phyloP scores from a whole-genome alignment of 2,329 filamentous ascomycete genomes.

The Aspergillus pseudotamarii region DNA sequence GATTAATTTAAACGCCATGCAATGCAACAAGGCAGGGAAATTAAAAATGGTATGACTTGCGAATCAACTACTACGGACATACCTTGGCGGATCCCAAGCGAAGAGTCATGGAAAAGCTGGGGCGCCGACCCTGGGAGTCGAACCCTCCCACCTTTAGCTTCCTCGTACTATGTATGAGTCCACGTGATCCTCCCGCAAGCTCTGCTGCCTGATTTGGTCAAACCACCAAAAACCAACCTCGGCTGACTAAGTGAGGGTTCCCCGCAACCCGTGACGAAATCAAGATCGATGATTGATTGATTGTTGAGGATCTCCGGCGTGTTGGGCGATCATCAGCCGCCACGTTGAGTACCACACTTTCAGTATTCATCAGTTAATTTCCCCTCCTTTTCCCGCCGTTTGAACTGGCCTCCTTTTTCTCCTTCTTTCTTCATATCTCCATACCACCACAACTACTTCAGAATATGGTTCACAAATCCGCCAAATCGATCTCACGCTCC shows the following conservation, averaged over 20 bases:
- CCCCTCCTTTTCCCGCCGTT: conserved; percentile 6
- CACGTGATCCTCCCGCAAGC: not conserved
- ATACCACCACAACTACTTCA: not conserved
- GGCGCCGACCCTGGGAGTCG: not conserved
- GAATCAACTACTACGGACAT: not conserved
- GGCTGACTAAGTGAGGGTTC: not conserved
- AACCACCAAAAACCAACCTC: not conserved
- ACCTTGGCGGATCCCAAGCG: not conserved
- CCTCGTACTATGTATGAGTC: too few species aligned
- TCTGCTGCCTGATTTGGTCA: not conserved
- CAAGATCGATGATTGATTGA: conserved; percentile 6
- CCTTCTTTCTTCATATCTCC: conserved; percentile 3
- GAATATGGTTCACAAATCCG: conserved; percentile 22
- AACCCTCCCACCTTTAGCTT: not conserved
- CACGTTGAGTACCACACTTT: conserved; percentile 5
- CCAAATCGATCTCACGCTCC: conserved; percentile 17
- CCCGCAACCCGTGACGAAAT: conserved; percentile 3
- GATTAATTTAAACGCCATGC: conserved; percentile 1
- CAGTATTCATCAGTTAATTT: not conserved
- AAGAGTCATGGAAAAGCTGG: not conserved
- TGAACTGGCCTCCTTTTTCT: conserved; percentile 3
- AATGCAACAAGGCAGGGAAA: conserved; percentile 1
- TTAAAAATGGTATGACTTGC: not conserved
- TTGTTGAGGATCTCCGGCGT: conserved; percentile 7
- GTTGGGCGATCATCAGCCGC: conserved; percentile 17